Evolutionary conservation across 257 asterid genomes (phyloP), one percentile per base, ranked within the genome.

Genomic region (Ajuga chamaepitys): DNA sequence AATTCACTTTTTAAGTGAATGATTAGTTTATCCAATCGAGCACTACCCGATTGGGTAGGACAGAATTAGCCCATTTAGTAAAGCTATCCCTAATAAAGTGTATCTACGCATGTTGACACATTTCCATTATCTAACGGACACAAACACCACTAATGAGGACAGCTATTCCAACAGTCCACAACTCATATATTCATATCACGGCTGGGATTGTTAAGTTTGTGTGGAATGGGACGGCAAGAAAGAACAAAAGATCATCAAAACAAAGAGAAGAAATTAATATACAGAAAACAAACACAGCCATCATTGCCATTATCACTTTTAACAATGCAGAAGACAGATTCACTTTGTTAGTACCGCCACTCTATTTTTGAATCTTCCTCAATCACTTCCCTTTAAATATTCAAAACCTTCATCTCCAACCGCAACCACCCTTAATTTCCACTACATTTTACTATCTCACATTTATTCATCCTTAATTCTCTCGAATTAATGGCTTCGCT

Each of bases 401-500:
- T 25, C 30, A 46, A 53, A 59, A 7, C 28, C 22, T n/a, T 18
- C 16, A 53, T 34, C 38, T 60, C 63, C 70, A 12, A 25, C 8
- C 35, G 16, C 28, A 6, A 21, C 10, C n/a, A n/a, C n/a, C 13
- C 20, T 8, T 2, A 22, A 57, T 12, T 12, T 24, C 9, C 1
- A 14, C 8, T 2, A 12, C 35, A 1, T 1, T n/a, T 4, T 30
- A 1, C 37, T 4, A 30, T 4, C 1, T 30, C 37, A 4, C n/a
- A n/a, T n/a, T n/a, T n/a, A 56, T 26, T 48, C 40, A 25, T 7
- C 22, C 3, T 2, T 20, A 13, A 7, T 16, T 13, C 58, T 35
- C 30, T 7, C n/a, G n/a, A n/a, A 7, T 12, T 13, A 46, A 81
- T 81, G 86, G 82, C 86, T 70, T 78, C 82, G 18, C 18, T 67